Percentiles rank a stretch among this genome's conserved stretches.
Conservation (phyloP, 306 rosid genomes). For the Fagus crenata region DNA sequence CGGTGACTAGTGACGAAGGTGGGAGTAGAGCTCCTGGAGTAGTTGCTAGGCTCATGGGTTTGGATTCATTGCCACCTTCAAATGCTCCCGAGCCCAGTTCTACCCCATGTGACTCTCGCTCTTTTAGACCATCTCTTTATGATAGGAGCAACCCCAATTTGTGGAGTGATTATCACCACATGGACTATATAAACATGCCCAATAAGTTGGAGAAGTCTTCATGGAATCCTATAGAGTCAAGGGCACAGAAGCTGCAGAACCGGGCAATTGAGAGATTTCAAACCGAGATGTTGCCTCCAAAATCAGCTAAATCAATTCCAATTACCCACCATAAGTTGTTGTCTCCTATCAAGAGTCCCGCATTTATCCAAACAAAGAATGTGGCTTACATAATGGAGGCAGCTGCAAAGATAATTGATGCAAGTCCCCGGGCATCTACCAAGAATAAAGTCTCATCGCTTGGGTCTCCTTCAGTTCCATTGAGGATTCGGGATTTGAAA, state of each 20-base stretch:
- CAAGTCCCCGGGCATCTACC: slow-evolving; percentile 61
- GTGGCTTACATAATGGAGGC: slow-evolving; percentile 77
- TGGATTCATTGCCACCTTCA: slow-evolving; percentile 72
- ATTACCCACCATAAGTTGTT: slow-evolving; percentile 75
- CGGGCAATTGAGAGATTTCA: slow-evolving; percentile 68
- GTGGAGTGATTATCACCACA: slow-evolving; percentile 37
- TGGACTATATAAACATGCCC: slow-evolving; percentile 46
- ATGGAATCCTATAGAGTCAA: slow-evolving; percentile 47
- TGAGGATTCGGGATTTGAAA: slow-evolving; percentile 74
- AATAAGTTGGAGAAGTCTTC: slow-evolving; percentile 51
- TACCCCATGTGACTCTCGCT: slow-evolving; percentile 39
- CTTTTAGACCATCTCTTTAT: slow-evolving; percentile 46
- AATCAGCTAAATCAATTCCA: slow-evolving; percentile 82
- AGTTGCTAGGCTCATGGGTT: slow-evolving; percentile 93
- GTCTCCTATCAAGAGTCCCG: slow-evolving; percentile 82
- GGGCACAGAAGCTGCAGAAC: slow-evolving; percentile 47
- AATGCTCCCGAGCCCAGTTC: slow-evolving; percentile 47
- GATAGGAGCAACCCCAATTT: slow-evolving; percentile 37
- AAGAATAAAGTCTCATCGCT: slow-evolving; percentile 44
- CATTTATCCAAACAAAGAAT: slow-evolving; percentile 54
- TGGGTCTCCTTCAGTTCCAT: slow-evolving; percentile 70
- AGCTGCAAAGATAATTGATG: slow-evolving; percentile 82
- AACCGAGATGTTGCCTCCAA: slow-evolving; percentile 85
- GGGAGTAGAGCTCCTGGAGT: slow-evolving; percentile 74
- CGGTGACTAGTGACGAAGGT: slow-evolving; percentile 64